phyloP scores from a whole-genome alignment of 23 red algal species.

The Cyanidioschyzon merolae region DNA sequence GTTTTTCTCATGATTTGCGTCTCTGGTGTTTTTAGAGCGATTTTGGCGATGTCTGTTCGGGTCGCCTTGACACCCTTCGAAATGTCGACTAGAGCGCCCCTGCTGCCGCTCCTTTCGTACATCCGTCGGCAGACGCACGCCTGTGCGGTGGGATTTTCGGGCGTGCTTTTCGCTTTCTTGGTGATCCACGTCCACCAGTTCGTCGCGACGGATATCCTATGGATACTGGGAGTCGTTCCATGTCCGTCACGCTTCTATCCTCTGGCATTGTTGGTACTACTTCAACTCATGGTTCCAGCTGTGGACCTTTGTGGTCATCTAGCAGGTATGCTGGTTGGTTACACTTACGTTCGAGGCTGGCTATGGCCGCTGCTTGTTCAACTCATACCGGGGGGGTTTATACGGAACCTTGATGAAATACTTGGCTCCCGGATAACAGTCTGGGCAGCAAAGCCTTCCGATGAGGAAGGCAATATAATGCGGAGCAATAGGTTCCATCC shows the following conservation, averaged over 20 bases:
- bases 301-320: not conserved
- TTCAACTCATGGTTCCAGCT: not conserved
- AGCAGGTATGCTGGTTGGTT: not conserved
- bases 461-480: not conserved
- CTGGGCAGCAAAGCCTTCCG: not conserved
- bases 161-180: not conserved
- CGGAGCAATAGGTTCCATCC: not conserved
- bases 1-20: not conserved
- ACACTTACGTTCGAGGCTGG: constrained; percentile 1
- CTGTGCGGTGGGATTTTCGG: not conserved
- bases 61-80: not conserved
- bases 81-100: not conserved
- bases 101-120: not conserved
- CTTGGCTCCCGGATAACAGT: not conserved
- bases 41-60: not conserved
- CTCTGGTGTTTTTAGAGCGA: not conserved
- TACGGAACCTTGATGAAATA: not conserved
- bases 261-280: not conserved
- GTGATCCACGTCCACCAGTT: not conserved
- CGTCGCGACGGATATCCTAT: not conserved
- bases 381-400: not conserved
- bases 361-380: not conserved
- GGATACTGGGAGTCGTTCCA: not conserved
- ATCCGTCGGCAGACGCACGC: not conserved
- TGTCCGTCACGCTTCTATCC: constrained; percentile 1